Conservation (phyloP, 179 eudicot species). For the Beta lomatogona region DNA sequence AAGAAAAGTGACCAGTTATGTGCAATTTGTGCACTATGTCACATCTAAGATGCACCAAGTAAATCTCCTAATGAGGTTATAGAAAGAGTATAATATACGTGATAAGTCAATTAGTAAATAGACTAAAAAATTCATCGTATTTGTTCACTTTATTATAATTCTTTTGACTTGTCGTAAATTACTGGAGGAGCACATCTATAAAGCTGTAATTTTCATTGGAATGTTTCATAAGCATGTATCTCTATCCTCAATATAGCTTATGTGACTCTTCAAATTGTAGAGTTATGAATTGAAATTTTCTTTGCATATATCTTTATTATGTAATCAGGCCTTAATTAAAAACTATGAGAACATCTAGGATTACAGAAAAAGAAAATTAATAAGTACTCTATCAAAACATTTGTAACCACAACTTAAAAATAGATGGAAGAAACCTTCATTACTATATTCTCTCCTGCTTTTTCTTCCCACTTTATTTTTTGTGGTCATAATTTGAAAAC, state of each 20-base stretch:
- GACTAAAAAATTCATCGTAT: background rate
- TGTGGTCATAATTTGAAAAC: too few species aligned
- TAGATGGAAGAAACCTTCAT: too few species aligned
- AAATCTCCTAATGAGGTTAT: background rate
- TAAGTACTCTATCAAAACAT: background rate
- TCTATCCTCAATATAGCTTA: background rate
- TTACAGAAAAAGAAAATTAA: background rate
- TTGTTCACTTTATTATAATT: background rate
- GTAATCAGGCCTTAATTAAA: background rate
- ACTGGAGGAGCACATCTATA: background rate
- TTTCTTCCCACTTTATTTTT: too few species aligned
- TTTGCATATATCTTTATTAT: background rate
- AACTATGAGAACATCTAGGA: background rate
- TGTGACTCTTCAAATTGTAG: conserved; percentile 2
- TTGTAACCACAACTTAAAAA: background rate
- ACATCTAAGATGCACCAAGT: conserved; percentile 2
- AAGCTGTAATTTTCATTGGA: conserved; percentile 16
- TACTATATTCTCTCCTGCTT: too few species aligned
- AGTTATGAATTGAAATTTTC: background rate
- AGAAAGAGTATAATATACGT: background rate
- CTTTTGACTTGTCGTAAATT: conserved; percentile 2
- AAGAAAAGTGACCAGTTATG: background rate
- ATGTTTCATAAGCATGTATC: background rate
- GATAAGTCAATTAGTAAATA: background rate
- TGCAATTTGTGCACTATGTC: background rate